These are phyloP conservation scores for Penicillium chermesinum DNA, from an alignment of 495 filamentous ascomycete genomes.

Conservation along the genomic window DNA sequence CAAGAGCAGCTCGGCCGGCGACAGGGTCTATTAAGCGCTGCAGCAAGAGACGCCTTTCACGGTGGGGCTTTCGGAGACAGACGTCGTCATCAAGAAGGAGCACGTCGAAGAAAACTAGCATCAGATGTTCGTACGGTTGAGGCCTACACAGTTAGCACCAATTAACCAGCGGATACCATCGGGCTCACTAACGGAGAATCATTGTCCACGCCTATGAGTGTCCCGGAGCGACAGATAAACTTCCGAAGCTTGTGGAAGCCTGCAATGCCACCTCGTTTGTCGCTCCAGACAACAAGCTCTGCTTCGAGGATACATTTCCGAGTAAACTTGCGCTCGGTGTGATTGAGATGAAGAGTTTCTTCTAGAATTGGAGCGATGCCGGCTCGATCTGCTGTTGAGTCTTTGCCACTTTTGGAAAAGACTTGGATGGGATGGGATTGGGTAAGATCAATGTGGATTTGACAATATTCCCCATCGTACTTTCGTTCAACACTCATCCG, in stretches of 20 bases:
- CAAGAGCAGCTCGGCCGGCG: slow-evolving; percentile 54
- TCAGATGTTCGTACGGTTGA: slow-evolving; percentile 68
- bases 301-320: slow-evolving; percentile 72
- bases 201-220: slow-evolving; percentile 57
- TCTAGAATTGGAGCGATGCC: slow-evolving; percentile 50
- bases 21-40: slow-evolving; percentile 51
- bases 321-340: slow-evolving; percentile 50
- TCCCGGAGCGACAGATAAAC: slow-evolving; percentile 69
- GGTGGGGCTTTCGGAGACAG: slow-evolving; percentile 55
- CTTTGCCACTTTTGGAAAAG: slow-evolving; percentile 88
- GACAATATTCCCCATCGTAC: slow-evolving; percentile 85
- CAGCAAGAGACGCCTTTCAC: slow-evolving; percentile 54
- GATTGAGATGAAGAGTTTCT: slow-evolving; percentile 54
- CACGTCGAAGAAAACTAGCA: slow-evolving; percentile 79
- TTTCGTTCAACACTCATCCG: slow-evolving; percentile 74
- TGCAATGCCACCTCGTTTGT: slow-evolving; percentile 53
- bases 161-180: not conserved
- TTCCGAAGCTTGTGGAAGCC: slow-evolving; percentile 78
- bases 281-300: slow-evolving; percentile 73
- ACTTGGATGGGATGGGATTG: slow-evolving; percentile 58
- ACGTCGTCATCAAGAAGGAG: slow-evolving; percentile 66
- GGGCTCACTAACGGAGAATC: slow-evolving; percentile 60
- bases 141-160: slow-evolving; percentile 33
- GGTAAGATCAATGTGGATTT: slow-evolving; percentile 72
- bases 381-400: slow-evolving; percentile 67